Conservation (phyloP, 208 protist species). For the Lotmaria passim region DNA sequence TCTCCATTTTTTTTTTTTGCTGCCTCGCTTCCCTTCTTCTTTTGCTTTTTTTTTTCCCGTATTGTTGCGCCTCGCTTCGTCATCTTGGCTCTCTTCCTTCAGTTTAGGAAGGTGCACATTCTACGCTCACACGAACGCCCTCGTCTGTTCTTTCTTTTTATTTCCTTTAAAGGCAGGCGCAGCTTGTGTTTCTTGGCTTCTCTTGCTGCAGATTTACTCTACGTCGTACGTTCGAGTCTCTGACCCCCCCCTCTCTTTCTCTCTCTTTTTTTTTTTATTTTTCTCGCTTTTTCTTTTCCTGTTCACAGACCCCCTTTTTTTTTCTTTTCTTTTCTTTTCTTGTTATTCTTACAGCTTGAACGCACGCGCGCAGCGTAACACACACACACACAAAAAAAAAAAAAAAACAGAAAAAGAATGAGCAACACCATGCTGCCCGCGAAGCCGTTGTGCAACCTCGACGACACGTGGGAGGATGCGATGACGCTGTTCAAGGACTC, state of each 20-base stretch:
- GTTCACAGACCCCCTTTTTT: slow-evolving; percentile 15
- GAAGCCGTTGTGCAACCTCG: slow-evolving; percentile 51
- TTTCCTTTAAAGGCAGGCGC: slow-evolving; percentile 1
- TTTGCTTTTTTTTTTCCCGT: background rate
- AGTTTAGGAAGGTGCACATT: no score
- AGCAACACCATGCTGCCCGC: slow-evolving; percentile 32
- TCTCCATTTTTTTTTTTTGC: background rate
- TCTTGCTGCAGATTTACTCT: no score
- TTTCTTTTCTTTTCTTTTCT: background rate
- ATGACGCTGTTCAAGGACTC: slow-evolving; percentile 52
- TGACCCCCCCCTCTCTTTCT: no score
- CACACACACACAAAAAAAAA: background rate
- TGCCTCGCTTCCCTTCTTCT: background rate
- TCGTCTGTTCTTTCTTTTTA: background rate
- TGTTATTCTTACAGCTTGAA: background rate
- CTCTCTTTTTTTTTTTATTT: background rate
- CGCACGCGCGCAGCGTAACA: background rate
- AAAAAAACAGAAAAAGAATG: no score
- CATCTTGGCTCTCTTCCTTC: background rate
- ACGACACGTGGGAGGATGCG: slow-evolving; percentile 80
- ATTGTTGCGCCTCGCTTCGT: background rate
- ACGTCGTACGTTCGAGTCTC: no score
- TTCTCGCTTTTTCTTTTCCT: slow-evolving; percentile 1
- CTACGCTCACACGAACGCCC: background rate
- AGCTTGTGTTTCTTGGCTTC: no score